These are phyloP conservation scores for Russula griseocarnosa DNA, from an alignment of 768 basidiomycete genomes.

Conservation along the genomic window DNA sequence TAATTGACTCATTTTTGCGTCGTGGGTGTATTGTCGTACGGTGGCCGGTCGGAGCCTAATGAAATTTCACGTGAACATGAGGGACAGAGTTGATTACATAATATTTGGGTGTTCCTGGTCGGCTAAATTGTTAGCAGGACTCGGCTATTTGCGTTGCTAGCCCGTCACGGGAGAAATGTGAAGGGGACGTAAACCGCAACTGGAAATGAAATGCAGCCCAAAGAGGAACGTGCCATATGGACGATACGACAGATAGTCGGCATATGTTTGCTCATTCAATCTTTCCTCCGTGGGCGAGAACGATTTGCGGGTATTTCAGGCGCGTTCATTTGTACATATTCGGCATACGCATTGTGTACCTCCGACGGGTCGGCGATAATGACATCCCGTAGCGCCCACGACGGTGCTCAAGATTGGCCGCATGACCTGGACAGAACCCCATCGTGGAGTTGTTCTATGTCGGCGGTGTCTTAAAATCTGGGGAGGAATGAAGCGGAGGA, in stretches of 20 bases:
- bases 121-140: too few relatives aligned
- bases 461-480: slow-evolving; percentile 6
- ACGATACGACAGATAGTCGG: neutral
- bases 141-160: neutral
- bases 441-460: neutral
- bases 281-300: slow-evolving; percentile 16
- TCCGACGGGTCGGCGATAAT: slow-evolving; percentile 22
- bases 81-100: neutral
- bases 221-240: neutral
- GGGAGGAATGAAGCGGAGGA: neutral
- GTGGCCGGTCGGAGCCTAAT: too few relatives aligned
- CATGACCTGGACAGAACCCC: neutral
- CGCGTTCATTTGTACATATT: slow-evolving; percentile 27
- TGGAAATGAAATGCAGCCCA: neutral
- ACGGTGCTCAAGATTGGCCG: neutral
- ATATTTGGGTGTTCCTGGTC: too few relatives aligned
- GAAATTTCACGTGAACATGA: slow-evolving; percentile 12
- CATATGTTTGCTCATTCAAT: slow-evolving; percentile 2
- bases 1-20: slow-evolving; percentile 20
- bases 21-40: neutral
- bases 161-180: too few relatives aligned
- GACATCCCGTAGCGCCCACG: slow-evolving; percentile 5
- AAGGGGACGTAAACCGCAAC: neutral
- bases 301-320: slow-evolving; percentile 1
- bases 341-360: slow-evolving; percentile 13